Evolutionary conservation across 2,329 filamentous ascomycete genomes (phyloP).

Genomic region (Aureobasidium sp.): DNA sequence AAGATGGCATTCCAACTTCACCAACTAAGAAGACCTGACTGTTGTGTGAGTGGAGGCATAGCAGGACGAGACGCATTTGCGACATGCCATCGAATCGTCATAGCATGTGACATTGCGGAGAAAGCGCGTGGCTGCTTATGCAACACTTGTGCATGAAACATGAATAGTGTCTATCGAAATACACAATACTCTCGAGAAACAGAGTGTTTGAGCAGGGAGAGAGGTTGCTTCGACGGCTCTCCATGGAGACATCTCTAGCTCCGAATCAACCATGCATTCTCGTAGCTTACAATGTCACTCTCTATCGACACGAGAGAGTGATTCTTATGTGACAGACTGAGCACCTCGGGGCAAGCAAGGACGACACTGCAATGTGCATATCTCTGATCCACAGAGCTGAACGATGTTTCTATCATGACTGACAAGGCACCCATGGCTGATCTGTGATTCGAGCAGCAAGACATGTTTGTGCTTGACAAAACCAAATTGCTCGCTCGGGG

Average conservation of each 20-base stretch:
- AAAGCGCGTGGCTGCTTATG: neutral
- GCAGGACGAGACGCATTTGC: neutral
- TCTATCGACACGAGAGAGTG: too few relatives aligned
- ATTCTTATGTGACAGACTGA: too few relatives aligned
- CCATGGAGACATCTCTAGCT: too few relatives aligned
- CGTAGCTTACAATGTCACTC: too few relatives aligned
- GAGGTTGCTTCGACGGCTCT: too few relatives aligned
- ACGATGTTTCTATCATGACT: neutral
- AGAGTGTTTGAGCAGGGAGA: too few relatives aligned
- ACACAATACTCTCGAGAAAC: neutral
- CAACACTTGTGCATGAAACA: neutral
- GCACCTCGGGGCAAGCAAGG: too few relatives aligned
- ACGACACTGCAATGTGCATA: too few relatives aligned
- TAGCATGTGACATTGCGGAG: constrained; percentile 1
- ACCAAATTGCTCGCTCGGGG: neutral
- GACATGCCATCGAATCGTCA: neutral
- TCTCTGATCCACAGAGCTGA: too few relatives aligned
- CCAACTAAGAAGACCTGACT: neutral
- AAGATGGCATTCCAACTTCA: neutral
- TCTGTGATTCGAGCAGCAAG: neutral
- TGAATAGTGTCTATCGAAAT: neutral
- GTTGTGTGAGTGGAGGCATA: neutral
- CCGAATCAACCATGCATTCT: too few relatives aligned
- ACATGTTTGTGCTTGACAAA: too few relatives aligned
- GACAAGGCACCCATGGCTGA: neutral